Base-by-base conservation (phyloP, 169 alveolate genomes). In the Eimeria mitis region DNA sequence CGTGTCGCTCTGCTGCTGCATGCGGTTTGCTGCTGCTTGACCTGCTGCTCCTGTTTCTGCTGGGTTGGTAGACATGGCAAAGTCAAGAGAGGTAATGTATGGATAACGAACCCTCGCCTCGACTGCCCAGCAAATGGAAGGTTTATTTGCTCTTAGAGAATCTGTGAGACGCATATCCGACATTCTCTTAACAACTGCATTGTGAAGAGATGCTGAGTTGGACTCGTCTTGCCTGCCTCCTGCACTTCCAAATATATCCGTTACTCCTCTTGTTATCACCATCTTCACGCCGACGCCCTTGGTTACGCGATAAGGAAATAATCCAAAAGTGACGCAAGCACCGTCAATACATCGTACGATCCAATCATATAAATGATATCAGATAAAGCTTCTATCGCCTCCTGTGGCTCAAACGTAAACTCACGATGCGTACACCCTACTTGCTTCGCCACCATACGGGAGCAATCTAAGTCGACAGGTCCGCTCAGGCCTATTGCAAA, bases 61-160 rank as follows among this genome's bases (percentile, higher is more conserved):
- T 6, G 98, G 98, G 81, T 96, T 97, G 37, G 97, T 73, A 70
- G 91, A 37, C 97, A 97, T 95, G 28, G 97, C 97, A 37, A 88
- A 96, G 1, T 98, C 98, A 95, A 98, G 87, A 68, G 97, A 97
- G 70, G 87, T 94, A 40, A 89, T 89, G n/a, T 98, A 99, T 68
- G 98, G 97, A 95, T 98, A 98, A 31, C 99, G 99, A 25, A 97
- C 98, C 2, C 99, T 96, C 4, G 98, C 99, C 97, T 98, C 99
- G 1, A 98, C 96, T 7, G 99, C 99, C 97, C 98, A 97, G n/a
- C 98, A 98, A 97, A 97, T 96, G 79, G 98, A 97, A 44, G 99
- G 95, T 97, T 97, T 98, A 95, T 98, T 97, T 49, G 99, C 99
- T 70, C 99, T 94, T 8, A 59, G 84, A 34, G 61, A 63, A 28